Conservation (phyloP, 2,329 filamentous ascomycete species). For the Arthrobotrys pseudoclavata region DNA sequence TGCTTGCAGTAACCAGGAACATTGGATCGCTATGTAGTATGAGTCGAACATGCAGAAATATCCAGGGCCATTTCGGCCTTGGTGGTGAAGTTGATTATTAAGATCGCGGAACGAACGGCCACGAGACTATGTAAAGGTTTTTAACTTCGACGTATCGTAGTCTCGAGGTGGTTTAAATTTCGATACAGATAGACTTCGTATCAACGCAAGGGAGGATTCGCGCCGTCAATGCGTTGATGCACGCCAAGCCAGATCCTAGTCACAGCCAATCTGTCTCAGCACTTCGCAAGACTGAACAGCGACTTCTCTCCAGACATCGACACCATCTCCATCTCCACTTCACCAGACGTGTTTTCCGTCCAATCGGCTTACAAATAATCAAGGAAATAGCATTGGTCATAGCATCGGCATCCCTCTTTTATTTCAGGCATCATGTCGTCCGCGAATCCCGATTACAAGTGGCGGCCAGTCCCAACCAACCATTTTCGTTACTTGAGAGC, state of each 20-base stretch:
- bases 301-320: conserved; percentile 6
- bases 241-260: conserved; percentile 32
- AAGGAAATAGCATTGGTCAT: neutral
- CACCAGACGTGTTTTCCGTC: conserved; percentile 11
- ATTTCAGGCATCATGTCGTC: conserved; percentile 30
- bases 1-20: conserved; percentile 11
- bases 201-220: conserved; percentile 1
- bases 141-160: too few relatives aligned
- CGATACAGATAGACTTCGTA: neutral
- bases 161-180: neutral
- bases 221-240: conserved; percentile 21
- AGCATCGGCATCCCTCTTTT: neutral
- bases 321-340: conserved; percentile 1
- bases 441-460: conserved; percentile 52
- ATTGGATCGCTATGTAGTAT: neutral
- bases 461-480: conserved; percentile 69
- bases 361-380: neutral
- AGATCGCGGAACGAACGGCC: neutral
- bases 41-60: conserved; percentile 16
- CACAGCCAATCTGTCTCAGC: conserved; percentile 28
- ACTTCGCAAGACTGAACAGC: neutral
- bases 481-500: conserved; percentile 90
- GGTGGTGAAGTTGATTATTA: neutral
- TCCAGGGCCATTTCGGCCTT: conserved; percentile 1
- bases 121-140: neutral